Percentiles rank a stretch among this genome's conserved stretches.
These are phyloP conservation scores for Adansonia gregorii DNA, from an alignment of 441 rosid species.

Conservation along the genomic window DNA sequence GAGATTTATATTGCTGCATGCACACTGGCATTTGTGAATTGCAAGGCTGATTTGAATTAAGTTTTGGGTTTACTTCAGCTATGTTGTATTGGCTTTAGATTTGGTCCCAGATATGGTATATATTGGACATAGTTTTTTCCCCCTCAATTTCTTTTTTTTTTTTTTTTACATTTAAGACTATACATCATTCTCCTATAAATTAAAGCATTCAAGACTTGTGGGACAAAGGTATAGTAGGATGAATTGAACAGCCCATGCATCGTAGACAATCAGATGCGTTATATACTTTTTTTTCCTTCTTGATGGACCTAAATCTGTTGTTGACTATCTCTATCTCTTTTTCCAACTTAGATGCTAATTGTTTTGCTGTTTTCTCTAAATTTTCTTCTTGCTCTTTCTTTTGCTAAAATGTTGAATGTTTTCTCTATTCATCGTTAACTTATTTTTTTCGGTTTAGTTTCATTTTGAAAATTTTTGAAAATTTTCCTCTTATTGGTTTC, in stretches of 20 bases:
- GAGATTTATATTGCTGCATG: neutral
- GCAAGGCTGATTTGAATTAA: neutral
- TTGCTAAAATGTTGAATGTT: neutral
- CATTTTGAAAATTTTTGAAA: neutral
- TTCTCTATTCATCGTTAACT: neutral
- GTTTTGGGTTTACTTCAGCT: neutral
- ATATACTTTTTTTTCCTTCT: neutral
- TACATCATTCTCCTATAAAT: neutral
- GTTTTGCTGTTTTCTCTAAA: neutral
- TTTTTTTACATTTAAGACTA: neutral
- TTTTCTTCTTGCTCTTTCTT: neutral
- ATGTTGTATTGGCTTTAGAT: neutral
- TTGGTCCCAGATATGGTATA: neutral
- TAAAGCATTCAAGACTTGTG: slow-evolving; percentile 2
- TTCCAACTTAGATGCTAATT: neutral
- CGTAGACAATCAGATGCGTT: neutral
- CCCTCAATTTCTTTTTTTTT: neutral
- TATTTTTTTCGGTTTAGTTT: neutral
- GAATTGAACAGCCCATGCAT: neutral
- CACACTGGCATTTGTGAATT: neutral
- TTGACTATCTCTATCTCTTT: neutral
- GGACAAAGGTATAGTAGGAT: neutral
- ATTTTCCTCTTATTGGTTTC: slow-evolving; percentile 32
- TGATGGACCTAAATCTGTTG: neutral
- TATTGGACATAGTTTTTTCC: neutral